A percentile compares a stretch with the other conserved stretches of the same genome.
Conservation (phyloP, 2,329 filamentous ascomycete species). For the Leptographium lundbergii region DNA sequence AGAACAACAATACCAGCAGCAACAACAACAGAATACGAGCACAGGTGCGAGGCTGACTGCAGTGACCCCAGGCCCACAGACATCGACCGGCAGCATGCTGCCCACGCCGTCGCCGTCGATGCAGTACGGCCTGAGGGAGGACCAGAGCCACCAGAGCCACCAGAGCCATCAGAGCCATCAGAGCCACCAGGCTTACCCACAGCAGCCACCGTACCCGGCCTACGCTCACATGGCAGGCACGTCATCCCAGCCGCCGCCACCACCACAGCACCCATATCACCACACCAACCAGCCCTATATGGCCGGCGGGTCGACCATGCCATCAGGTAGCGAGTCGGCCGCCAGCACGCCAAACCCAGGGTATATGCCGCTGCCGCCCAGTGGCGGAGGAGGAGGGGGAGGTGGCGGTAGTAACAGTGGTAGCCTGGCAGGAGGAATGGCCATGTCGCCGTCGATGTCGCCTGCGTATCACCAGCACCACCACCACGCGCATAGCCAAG, state of each 20-base stretch:
- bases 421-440: not conserved
- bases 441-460: not conserved
- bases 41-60: slow-evolving; percentile 36
- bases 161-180: not conserved
- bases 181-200: not conserved
- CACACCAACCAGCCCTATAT: slow-evolving; percentile 30
- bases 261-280: slow-evolving; percentile 2
- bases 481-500: slow-evolving; percentile 49
- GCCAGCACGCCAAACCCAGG: slow-evolving; percentile 37
- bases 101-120: not conserved
- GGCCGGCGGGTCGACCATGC: slow-evolving; percentile 35
- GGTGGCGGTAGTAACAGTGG: not conserved
- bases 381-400: too few relatives aligned
- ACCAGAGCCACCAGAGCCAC: not conserved
- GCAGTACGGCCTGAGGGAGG: not conserved
- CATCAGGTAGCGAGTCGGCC: slow-evolving; percentile 45
- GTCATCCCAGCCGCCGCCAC: not conserved
- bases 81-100: slow-evolving; percentile 28
- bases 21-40: slow-evolving; percentile 24
- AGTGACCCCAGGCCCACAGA: slow-evolving; percentile 32
- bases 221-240: not conserved
- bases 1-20: not conserved
- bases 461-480: slow-evolving; percentile 1
- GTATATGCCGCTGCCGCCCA: slow-evolving; percentile 19
- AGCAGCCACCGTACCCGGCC: not conserved